phyloP scores from a whole-genome alignment of 768 basidiomycete species.

The Goffeauzyma gilvescens region DNA sequence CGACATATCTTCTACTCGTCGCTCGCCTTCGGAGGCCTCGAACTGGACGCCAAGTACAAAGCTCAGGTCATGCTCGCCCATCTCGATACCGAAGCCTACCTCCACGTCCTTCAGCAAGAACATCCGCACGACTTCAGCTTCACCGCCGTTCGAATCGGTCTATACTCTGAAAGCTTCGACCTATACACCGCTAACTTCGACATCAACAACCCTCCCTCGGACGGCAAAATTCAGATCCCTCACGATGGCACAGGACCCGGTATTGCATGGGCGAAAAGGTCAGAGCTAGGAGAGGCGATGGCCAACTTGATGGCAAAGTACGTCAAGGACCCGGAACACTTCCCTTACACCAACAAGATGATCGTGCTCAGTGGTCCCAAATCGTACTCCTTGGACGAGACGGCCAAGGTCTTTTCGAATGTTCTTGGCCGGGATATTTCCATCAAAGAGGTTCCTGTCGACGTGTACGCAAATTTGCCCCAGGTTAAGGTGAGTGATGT shows the following conservation, averaged over 20 bases:
- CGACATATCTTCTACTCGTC: slow-evolving; percentile 13
- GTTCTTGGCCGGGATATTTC: background rate
- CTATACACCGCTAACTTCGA: slow-evolving; percentile 4
- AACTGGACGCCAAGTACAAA: background rate
- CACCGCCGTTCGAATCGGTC: slow-evolving; percentile 6
- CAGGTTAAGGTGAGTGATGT: too few relatives aligned
- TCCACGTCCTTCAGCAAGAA: background rate
- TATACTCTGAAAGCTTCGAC: slow-evolving; percentile 6
- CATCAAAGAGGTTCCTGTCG: too few relatives aligned
- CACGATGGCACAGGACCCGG: slow-evolving; percentile 6
- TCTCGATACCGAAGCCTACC: slow-evolving; percentile 6
- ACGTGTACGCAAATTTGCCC: too few relatives aligned
- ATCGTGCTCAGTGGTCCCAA: slow-evolving; percentile 1
- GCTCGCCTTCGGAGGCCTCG: slow-evolving; percentile 10
- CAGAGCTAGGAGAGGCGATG: slow-evolving; percentile 10
- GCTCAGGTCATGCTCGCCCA: slow-evolving; percentile 9
- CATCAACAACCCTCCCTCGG: background rate
- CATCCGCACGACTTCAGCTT: slow-evolving; percentile 1
- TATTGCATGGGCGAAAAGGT: slow-evolving; percentile 10
- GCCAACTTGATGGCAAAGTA: slow-evolving; percentile 5
- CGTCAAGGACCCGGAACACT: background rate
- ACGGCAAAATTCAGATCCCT: slow-evolving; percentile 1
- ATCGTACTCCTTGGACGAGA: background rate
- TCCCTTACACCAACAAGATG: slow-evolving; percentile 1
- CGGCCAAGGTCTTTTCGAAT: background rate